Conservation (phyloP, 2,329 filamentous ascomycete species). For the Arthrobotrys sinensis region DNA sequence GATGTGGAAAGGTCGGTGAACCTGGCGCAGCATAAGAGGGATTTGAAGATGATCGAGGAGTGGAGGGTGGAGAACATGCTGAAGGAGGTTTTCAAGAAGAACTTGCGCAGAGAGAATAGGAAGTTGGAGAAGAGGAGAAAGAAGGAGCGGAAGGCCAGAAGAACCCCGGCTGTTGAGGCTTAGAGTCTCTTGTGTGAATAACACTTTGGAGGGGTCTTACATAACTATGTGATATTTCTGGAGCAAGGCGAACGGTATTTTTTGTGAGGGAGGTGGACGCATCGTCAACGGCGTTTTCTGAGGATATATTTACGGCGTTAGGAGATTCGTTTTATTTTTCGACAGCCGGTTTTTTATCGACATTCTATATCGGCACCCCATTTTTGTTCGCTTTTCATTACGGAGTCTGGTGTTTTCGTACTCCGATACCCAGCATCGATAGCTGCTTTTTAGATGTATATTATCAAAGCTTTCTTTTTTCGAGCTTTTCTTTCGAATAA, state of each 20-base stretch:
- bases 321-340: too few relatives aligned
- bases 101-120: constrained; percentile 48
- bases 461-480: too few relatives aligned
- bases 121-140: constrained; percentile 51
- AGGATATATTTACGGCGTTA: constrained; percentile 16
- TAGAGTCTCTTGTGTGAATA: constrained; percentile 7
- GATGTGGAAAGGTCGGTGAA: constrained; percentile 55
- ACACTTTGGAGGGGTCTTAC: not conserved
- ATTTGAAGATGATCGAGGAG: constrained; percentile 52
- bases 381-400: constrained; percentile 8
- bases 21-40: constrained; percentile 46
- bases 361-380: not conserved
- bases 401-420: constrained; percentile 43
- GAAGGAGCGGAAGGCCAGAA: constrained; percentile 45
- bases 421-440: constrained; percentile 51
- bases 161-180: constrained; percentile 37
- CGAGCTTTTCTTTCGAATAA: not conserved
- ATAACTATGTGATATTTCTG: constrained; percentile 5
- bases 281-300: constrained; percentile 36
- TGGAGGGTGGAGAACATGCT: constrained; percentile 57
- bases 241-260: not conserved
- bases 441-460: constrained; percentile 28
- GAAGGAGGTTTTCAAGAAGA: constrained; percentile 56
- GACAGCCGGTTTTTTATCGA: constrained; percentile 16
- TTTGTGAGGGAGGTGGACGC: constrained; percentile 18